Base-by-base conservation (phyloP, 1,284 basidiomycete species). In the Chondrostereum purpureum region DNA sequence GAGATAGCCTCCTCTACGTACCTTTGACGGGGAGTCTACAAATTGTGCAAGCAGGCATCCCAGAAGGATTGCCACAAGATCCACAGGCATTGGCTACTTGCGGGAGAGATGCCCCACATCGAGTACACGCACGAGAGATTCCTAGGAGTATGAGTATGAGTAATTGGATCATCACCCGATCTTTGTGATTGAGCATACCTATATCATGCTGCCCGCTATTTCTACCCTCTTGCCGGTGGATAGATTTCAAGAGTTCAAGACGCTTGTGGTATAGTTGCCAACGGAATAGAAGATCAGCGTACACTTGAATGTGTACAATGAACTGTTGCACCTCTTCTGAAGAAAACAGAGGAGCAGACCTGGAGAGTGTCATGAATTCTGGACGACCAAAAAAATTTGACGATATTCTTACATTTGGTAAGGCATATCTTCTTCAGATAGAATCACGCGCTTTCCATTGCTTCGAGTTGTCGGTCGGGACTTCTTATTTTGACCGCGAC, bases 1-100 rank as follows among this genome's bases (percentile, higher is more conserved):
- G 20, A 10, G 21, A 23, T 36, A 34, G 24, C 22, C 39, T 11
- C 17, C 12, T 12, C 6, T 5, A 62, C 73, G 37, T 53, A 82
- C 88, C 88, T 74, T 80, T 86, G 47, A 89, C 79, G 3, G 88
- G 84, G 14, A 90, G 69, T 34, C 88, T 75, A 60, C 89, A 92
- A 23, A 89, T 73, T 0, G 83, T 75, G 57, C 88, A 92, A 1
- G 65, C 61, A 0, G 82, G 70, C 55, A 69, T 66, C 10, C 59
- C 62, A 42, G 68, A 66, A 22, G 67, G 61, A 5, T 59, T 60
- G 18, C 62, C 64, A 51, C 86, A 89, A 11, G 63, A 57, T 1
- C 63, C 56, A 58, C 84, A 89, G 21, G 59, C 52, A 50, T 55
- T 64, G 49, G 55, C 58, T 38, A 66, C 63, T 5, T 59, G 52